Base-by-base conservation (phyloP, 2,329 filamentous ascomycete species). In the Sclerotinia nivalis region DNA sequence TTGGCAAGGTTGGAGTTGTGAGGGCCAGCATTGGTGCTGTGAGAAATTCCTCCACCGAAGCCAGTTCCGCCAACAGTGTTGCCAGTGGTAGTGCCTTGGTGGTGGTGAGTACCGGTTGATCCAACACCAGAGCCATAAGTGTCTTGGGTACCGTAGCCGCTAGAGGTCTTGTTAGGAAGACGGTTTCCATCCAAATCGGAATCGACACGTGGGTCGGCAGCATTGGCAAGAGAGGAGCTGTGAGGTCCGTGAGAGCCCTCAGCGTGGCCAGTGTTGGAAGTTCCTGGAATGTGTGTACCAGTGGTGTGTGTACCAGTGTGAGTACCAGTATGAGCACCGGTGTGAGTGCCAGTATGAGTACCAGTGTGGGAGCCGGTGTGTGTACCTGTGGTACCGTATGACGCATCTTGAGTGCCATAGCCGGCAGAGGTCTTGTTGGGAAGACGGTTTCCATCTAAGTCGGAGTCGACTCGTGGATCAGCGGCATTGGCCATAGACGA, bases 151-250 rank as follows among this genome's bases (percentile, higher is more conserved):
- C 71, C 56, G 28, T 60, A 68, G 12, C 68, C 68, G 22, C 61
- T 15, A 0, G 67, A 34, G 4, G 67, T 69, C 47, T 54, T 31
- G 59, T 69, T 69, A 43, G 62, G 64, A 28, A 60, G 15, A 8
- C 70, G 61, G 67, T 69, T 69, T 13, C 69, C 60, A 40, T 84
- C 81, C 10, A 81, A 77, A 75, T 86, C 83, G 43, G 82, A 84
- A 75, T 86, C 84, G 61, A 86, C 77, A 22, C 85, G 80, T 45
- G 84, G 84, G 73, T 87, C 85, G 18, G 78, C 76, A 31, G 83
- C 83, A 76, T 87, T 64, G 12, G 60, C 60, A 18, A 22, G 28
- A 37, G 60, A n/a, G 9, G 60, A 64, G 22, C 60, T 37, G 45
- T 64, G 60, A 20, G 60, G 45, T 64, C 60, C 60, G 1, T 64